phyloP scores from a whole-genome alignment of 805 yeast genomes.

The Starmerella asiatica region DNA sequence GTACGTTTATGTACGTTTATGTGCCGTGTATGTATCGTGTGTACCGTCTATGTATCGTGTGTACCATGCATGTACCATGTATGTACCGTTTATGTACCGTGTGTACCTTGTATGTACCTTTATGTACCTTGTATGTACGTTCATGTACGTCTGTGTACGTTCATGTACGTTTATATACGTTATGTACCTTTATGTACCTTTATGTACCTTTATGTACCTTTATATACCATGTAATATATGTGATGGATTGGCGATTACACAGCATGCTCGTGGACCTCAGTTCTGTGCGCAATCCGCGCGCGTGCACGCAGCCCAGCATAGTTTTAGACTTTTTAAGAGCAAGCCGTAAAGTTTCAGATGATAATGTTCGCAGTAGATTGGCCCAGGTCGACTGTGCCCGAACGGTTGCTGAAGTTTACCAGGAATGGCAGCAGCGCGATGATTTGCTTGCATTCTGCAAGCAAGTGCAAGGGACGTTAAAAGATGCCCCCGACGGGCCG shows the following conservation, averaged over 20 bases:
- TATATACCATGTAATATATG: too few species aligned
- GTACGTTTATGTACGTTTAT: too few species aligned
- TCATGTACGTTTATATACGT: too few species aligned
- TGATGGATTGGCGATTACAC: background rate
- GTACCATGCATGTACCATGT: too few species aligned
- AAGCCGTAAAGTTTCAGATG: conserved; percentile 25
- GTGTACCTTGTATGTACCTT: too few species aligned
- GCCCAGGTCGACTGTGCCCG: conserved; percentile 21
- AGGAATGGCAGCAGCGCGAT: conserved; percentile 19
- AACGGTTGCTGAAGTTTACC: conserved; percentile 10
- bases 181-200: too few species aligned
- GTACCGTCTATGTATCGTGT: too few species aligned
- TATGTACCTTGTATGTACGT: too few species aligned
- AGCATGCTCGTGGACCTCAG: conserved; percentile 2
- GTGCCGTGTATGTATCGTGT: too few species aligned
- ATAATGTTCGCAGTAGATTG: conserved; percentile 21
- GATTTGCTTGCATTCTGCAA: conserved; percentile 15
- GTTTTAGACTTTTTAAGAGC: conserved; percentile 22
- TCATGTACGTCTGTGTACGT: too few species aligned
- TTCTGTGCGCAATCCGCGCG: conserved; percentile 9
- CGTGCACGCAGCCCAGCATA: conserved; percentile 21
- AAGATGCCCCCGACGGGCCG: conserved; percentile 4
- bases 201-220: too few species aligned
- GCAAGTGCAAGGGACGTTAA: conserved; percentile 6
- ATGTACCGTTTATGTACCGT: too few species aligned